Conservation (phyloP, 257 asterid genomes). For the Agastache rugosa region DNA sequence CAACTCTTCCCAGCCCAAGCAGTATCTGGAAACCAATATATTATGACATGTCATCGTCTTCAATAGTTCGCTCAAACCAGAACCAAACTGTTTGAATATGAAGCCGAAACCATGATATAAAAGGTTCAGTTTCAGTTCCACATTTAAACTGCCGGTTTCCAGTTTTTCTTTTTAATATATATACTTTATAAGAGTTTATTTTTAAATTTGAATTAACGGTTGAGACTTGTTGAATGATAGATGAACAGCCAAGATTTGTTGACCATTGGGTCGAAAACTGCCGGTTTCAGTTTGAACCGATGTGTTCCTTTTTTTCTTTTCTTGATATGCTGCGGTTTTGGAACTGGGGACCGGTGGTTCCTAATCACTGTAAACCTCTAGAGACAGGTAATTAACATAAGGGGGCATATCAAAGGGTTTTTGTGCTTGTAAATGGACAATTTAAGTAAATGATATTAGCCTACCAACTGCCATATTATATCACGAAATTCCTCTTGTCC, state of each 20-base stretch:
- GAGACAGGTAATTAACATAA: conserved; percentile 1
- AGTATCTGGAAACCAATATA: not conserved
- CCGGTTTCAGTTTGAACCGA: not conserved
- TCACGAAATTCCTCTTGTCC: conserved; percentile 88
- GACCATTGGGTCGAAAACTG: not conserved
- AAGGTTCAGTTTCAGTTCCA: not conserved
- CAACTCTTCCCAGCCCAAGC: not conserved
- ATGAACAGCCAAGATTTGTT: not conserved
- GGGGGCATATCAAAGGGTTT: conserved; percentile 23
- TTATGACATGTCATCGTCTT: conserved; percentile 2
- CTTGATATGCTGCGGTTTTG: not conserved
- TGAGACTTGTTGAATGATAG: not conserved
- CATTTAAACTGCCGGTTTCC: not conserved
- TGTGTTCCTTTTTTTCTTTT: not conserved
- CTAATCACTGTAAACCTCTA: not conserved
- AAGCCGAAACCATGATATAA: not conserved
- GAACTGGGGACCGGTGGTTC: not conserved
- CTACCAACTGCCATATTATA: conserved; percentile 90
- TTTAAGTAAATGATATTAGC: conserved; percentile 32
- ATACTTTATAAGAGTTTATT: not conserved
- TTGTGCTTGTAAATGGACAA: not conserved
- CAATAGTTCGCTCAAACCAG: not conserved
- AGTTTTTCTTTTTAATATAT: not conserved
- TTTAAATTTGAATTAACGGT: not conserved
- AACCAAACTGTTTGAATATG: not conserved